Evolutionary conservation across 768 basidiomycete genomes (phyloP).

Genomic region (Psilocybe cubensis): DNA sequence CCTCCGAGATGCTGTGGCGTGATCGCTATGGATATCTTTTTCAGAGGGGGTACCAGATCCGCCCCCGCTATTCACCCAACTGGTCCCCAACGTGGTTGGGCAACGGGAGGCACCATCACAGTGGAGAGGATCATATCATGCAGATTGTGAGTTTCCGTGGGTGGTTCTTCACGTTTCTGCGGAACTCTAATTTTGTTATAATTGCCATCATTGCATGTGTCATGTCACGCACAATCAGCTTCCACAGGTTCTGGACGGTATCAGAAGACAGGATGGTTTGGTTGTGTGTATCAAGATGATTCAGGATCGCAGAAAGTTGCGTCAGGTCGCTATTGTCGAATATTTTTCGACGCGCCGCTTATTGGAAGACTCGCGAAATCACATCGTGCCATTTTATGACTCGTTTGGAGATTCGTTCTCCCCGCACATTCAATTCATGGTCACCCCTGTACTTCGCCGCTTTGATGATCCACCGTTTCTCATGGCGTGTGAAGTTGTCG

Average conservation of each 20-base stretch:
- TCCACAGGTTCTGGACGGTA: constrained; percentile 31
- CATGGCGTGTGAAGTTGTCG: constrained; percentile 29
- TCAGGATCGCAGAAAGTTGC: constrained; percentile 20
- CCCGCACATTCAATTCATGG: constrained; percentile 32
- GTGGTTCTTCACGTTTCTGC: background rate
- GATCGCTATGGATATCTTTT: constrained; percentile 28
- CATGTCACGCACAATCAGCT: constrained; percentile 17
- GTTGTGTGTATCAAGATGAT: constrained; percentile 35
- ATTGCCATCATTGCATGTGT: background rate
- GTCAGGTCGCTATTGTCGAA: constrained; percentile 27
- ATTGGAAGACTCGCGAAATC: constrained; percentile 25
- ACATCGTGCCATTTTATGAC: constrained; percentile 28
- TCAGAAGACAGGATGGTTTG: constrained; percentile 24
- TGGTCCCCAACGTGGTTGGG: constrained; percentile 27
- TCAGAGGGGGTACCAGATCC: constrained; percentile 28
- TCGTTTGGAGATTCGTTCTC: constrained; percentile 21
- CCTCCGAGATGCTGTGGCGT: constrained; percentile 30
- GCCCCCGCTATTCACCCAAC: constrained; percentile 28
- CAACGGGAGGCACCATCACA: constrained; percentile 24
- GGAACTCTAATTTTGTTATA: background rate
- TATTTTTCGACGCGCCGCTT: constrained; percentile 26
- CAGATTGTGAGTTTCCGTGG: constrained; percentile 23
- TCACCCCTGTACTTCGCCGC: constrained; percentile 39
- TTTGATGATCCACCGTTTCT: constrained; percentile 38
- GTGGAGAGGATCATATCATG: constrained; percentile 31